Conservation (phyloP, 306 rosid genomes). For the Medicago lupulina region DNA sequence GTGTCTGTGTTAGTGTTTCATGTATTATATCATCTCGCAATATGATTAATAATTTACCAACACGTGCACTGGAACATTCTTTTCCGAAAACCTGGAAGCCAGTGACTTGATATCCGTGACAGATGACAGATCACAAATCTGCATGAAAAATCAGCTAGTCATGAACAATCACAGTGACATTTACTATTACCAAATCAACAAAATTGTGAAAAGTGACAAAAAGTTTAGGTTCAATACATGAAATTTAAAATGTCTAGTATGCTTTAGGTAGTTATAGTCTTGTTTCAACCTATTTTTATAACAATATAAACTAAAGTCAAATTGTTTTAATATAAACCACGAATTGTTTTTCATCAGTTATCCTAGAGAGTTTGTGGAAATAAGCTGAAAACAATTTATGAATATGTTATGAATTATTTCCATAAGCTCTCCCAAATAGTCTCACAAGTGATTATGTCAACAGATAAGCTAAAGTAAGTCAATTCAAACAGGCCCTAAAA, state of each 20-base stretch:
- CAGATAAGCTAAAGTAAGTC: not conserved
- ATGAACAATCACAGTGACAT: no score
- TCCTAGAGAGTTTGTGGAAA: no score
- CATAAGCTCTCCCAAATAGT: not conserved
- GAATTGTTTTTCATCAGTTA: no score
- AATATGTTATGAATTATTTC: no score
- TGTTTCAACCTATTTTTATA: no score
- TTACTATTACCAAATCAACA: no score
- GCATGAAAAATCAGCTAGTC: constrained; percentile 40
- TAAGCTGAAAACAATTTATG: no score
- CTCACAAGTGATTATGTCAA: not conserved
- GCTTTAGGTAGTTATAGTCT: no score
- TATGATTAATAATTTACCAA: constrained; percentile 56
- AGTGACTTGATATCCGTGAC: constrained; percentile 72
- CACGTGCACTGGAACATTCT: constrained; percentile 72
- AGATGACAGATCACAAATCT: constrained; percentile 95
- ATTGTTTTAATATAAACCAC: not conserved
- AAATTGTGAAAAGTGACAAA: no score
- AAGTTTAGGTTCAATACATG: not conserved
- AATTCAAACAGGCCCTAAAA: not conserved
- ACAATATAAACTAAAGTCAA: no score
- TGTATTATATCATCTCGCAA: constrained; percentile 12
- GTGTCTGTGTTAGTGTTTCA: no score
- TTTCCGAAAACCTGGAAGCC: constrained; percentile 66
- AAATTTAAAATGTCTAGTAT: not conserved